Percentiles rank a stretch among this genome's conserved stretches.
Conservation (phyloP, 805 yeast species). For the Candida incommunis region DNA sequence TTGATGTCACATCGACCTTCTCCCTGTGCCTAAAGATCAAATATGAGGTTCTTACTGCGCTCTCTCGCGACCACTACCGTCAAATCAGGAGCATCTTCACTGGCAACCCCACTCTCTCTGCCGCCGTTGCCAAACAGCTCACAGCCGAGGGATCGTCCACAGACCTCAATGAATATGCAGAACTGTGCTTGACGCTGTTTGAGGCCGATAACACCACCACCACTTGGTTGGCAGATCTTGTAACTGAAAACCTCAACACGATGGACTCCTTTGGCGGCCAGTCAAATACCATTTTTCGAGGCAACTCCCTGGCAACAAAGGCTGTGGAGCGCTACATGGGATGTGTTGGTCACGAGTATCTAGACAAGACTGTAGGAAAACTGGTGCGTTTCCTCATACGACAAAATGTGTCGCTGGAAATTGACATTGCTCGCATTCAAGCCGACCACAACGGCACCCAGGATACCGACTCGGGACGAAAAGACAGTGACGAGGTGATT, state of each 20-base stretch:
- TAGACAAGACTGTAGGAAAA: constrained; percentile 60
- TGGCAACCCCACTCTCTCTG: background rate
- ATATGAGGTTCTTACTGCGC: background rate
- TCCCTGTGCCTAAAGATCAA: background rate
- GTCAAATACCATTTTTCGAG: constrained; percentile 59
- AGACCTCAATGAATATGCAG: background rate
- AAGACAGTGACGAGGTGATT: constrained; percentile 22
- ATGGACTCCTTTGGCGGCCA: background rate
- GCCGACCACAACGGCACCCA: constrained; percentile 8
- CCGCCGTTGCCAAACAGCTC: background rate
- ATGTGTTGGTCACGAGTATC: constrained; percentile 64
- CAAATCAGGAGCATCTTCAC: background rate
- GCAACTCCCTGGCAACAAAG: constrained; percentile 71
- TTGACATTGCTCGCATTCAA: constrained; percentile 56
- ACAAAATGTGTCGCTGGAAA: constrained; percentile 47
- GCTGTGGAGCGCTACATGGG: constrained; percentile 65
- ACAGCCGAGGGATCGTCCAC: background rate
- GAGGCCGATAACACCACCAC: background rate
- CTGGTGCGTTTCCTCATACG: constrained; percentile 42
- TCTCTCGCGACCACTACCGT: background rate
- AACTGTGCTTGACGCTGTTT: background rate
- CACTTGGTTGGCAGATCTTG: background rate
- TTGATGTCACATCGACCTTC: background rate
- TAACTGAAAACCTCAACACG: constrained; percentile 45
- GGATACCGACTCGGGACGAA: background rate